phyloP scores from a whole-genome alignment of 176 grass and related monocot genomes.

The Juncus inflexus region DNA sequence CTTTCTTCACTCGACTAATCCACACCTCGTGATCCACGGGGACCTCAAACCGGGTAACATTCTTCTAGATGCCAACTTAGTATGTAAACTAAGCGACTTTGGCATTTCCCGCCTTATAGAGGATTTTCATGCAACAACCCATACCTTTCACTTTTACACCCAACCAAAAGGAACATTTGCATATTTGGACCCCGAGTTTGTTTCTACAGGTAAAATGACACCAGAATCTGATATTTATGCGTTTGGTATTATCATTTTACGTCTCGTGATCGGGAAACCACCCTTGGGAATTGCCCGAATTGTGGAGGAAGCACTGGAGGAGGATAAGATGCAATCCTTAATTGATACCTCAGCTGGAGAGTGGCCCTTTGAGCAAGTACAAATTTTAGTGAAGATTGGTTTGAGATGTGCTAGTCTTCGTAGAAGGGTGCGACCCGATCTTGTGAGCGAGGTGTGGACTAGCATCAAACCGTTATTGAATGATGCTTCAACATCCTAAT shows the following conservation, averaged over 20 bases:
- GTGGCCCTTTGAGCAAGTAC: constrained; percentile 49
- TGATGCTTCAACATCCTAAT: constrained; percentile 1
- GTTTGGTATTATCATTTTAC: constrained; percentile 47
- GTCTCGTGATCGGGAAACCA: constrained; percentile 37
- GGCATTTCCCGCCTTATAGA: constrained; percentile 40
- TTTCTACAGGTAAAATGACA: constrained; percentile 33
- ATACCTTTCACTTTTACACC: constrained; percentile 13
- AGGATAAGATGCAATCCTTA: constrained; percentile 20
- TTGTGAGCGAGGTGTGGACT: constrained; percentile 36
- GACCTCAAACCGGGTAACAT: constrained; percentile 55
- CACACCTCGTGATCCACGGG: constrained; percentile 41
- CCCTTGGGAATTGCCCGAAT: constrained; percentile 19
- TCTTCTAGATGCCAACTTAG: constrained; percentile 45
- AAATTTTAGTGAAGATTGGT: constrained; percentile 31
- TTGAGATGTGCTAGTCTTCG: constrained; percentile 33
- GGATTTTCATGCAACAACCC: constrained; percentile 22
- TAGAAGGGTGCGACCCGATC: constrained; percentile 35
- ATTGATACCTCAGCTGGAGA: constrained; percentile 33
- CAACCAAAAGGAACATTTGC: constrained; percentile 33
- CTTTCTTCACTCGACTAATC: constrained; percentile 50
- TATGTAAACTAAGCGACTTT: constrained; percentile 54
- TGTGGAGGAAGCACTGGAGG: constrained; percentile 39
- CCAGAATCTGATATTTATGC: constrained; percentile 49
- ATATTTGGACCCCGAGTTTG: constrained; percentile 50
- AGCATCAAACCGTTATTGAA: constrained; percentile 33